phyloP scores from a whole-genome alignment of 257 asterid genomes.

The Solanum neorickii region DNA sequence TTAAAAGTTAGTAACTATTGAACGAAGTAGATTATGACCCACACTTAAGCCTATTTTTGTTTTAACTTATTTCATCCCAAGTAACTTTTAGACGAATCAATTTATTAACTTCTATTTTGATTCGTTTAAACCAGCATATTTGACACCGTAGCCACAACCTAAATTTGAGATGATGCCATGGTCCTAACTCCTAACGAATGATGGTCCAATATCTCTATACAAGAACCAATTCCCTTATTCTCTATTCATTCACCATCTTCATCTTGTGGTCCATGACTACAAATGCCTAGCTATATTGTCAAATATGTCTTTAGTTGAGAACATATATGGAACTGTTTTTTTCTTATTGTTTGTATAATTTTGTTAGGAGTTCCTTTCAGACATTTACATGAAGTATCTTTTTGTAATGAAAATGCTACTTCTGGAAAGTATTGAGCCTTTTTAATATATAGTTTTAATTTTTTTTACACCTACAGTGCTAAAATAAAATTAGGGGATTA shows the following conservation, averaged over 20 bases:
- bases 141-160: not conserved
- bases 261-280: slow-evolving; percentile 1
- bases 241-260: not conserved
- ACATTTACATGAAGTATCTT: not conserved
- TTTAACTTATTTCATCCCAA: not conserved
- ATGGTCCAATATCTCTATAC: slow-evolving; percentile 1
- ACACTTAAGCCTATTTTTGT: not conserved
- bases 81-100: not conserved
- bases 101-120: not conserved
- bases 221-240: not conserved
- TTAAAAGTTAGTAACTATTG: not conserved
- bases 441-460: not conserved
- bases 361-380: not conserved
- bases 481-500: not conserved
- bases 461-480: not conserved
- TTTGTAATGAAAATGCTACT: not conserved
- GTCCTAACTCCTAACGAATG: slow-evolving; percentile 17
- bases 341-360: not conserved
- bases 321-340: not conserved
- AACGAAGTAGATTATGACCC: not conserved
- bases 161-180: not conserved
- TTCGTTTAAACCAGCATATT: not conserved
- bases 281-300: not conserved
- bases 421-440: not conserved
- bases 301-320: not conserved